Conservation (phyloP, 805 yeast genomes). For the Tanozyma kutaoensis region DNA sequence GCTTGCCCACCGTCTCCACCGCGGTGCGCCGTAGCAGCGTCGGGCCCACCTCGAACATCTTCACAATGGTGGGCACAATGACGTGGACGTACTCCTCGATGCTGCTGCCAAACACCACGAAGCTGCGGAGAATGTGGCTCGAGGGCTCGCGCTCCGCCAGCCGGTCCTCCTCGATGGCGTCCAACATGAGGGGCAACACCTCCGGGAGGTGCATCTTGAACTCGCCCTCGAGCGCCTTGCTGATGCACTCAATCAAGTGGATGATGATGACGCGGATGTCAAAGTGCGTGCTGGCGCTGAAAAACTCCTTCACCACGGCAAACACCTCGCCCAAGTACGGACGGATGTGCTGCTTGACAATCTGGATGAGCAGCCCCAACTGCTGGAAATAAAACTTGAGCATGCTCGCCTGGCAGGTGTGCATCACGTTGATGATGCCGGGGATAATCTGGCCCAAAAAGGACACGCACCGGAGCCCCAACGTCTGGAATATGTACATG, state of each 20-base stretch:
- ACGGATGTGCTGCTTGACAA: constrained; percentile 83
- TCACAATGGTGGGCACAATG: constrained; percentile 75
- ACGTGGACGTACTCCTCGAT: constrained; percentile 83
- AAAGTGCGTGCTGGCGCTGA: constrained; percentile 29
- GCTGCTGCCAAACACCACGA: constrained; percentile 78
- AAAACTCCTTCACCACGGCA: constrained; percentile 62
- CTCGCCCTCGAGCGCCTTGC: constrained; percentile 82
- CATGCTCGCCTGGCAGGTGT: constrained; percentile 63
- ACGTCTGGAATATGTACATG: constrained; percentile 77
- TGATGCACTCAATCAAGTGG: constrained; percentile 68
- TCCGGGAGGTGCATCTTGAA: constrained; percentile 75
- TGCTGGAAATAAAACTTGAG: constrained; percentile 85
- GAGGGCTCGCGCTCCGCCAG: constrained; percentile 49
- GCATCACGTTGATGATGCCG: constrained; percentile 77
- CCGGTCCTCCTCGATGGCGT: constrained; percentile 62
- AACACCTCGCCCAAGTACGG: constrained; percentile 71
- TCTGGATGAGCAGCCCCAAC: constrained; percentile 60
- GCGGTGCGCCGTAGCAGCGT: constrained; percentile 56
- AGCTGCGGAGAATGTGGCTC: constrained; percentile 62
- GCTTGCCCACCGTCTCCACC: constrained; percentile 68
- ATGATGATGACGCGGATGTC: constrained; percentile 69
- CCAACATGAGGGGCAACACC: constrained; percentile 62
- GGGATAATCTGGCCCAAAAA: constrained; percentile 81
- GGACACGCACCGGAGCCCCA: constrained; percentile 83
- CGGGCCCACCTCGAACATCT: constrained; percentile 63